Base-by-base conservation (phyloP, 257 asterid species). In the Anisodus acutangulus region DNA sequence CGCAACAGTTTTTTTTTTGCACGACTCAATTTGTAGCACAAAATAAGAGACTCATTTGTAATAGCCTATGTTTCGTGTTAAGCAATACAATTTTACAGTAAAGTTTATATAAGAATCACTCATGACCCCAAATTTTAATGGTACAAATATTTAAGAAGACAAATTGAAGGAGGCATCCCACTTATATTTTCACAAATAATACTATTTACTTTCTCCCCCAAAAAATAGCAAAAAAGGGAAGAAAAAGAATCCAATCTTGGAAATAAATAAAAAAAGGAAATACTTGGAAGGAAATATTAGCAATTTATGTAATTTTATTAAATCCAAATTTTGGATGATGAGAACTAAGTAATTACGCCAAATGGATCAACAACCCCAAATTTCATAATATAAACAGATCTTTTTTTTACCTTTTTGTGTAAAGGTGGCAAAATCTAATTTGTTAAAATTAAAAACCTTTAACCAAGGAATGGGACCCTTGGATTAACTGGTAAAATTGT, bases 291-390 rank as follows among this genome's bases (percentile, higher is more conserved):
- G 17, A 1, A 54, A 12, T 13, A 55, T 58, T 58, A 63, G 69
- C 6, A 63, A 31, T 26, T 11, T 31, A 31, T 66, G 72, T 68
- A 37, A 71, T 45, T n/a, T 72, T 72, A 45, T 5, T 45, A 10
- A 45, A 71, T 45, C 12, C 5, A 71, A 78, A 7, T 6, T 26
- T 22, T 78, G 11, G 64, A 78, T 26, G 63, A 53, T 22, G 26
- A 22, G 26, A 64, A 78, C 64, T 1, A 6, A 78, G 22, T 78
- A 78, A 76, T 53, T 53, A 54, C 10, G 80, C 62, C 80, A 74
- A 74, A 74, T 74, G 80, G 43, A 74, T 74, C 45, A 19, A 53
- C 15, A 13, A 1, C 47, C 81, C 26, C 19, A 53, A 76, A 13
- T 53, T 78, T 78, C 49, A 7, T 16, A 51, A 8, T 7, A 51